Base-by-base conservation (phyloP, 345 rosid species). In the Populus euphratica region DNA sequence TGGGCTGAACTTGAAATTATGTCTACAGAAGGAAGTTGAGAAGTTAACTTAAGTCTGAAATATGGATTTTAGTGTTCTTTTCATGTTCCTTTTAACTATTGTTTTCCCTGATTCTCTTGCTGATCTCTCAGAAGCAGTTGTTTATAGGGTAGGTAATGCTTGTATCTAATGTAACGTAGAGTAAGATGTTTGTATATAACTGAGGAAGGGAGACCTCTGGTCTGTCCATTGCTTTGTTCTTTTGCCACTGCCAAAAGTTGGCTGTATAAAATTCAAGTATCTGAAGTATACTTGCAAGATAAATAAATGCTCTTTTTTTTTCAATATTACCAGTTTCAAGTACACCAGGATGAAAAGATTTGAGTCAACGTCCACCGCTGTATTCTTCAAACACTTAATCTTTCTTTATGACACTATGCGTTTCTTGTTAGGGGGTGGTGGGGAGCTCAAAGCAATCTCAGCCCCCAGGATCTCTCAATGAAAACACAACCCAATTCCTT, bases 1-100 rank as follows among this genome's bases (percentile, higher is more conserved):
- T 94, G 99, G 97, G 97, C 97, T 33, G 97, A 96, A 77, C 93
- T 96, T 70, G 98, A 94, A 86, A 91, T 96, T 76, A 75, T 89
- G 88, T 87, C 99, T 39, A 72, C 87, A 6, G 89, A 88, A 68
- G 81, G 78, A 79, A 86, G 81, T 71, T 86, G 81, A 88, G 77
- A 54, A 70, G 67, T 76, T 63, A 25, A 43, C 49, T 18, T 63
- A 25, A 67, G 44, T 43, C 67, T 20, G 47, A 50, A 31, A 71
- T 70, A 31, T 17, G 33, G 33, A 62, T 35, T 43, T 5, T 13
- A 49, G 50, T 35, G 18, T 50, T 33, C 23, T 35, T 70, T 77
- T n/a, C 61, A 61, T 41, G 47, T 31, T 33, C 61, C 35, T 76
- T 39, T 39, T 56, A 56, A 59, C 23, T 54, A 43, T 41, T 62